Base-by-base conservation (phyloP, 306 rosid genomes). In the Rosa chinensis region DNA sequence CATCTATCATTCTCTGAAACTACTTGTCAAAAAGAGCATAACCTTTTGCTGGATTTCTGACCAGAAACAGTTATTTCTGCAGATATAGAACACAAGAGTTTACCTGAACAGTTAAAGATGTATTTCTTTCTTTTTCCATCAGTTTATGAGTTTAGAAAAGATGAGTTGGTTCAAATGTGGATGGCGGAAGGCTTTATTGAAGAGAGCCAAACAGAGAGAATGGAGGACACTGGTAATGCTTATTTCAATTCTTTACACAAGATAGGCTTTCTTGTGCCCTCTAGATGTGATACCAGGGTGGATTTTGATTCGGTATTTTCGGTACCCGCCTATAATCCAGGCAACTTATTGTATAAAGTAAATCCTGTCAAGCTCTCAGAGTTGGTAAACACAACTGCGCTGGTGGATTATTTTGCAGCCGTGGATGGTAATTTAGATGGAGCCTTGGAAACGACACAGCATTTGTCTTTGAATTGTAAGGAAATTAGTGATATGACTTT, bases 131-230 rank as follows among this genome's bases (percentile, higher is more conserved):
- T 81, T 6, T 81, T 81, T 59, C 80, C 79, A 32, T 48, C 28
- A 2, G 37, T 44, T 61, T 56, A 70, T n/a, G 80, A 67, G 17
- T 75, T 81, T 28, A 25, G 72, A 73, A 68, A 11, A 35, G 66
- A 35, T 56, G 80, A 75, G 45, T 12, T 81, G 64, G 55, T 81
- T 35, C 28, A 45, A 9, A 23, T 81, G 2, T 81, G 84, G 80
- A 28, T 69, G 0, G 84, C 84, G 9, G 72, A 75, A 37, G 84
- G 80, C 17, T 68, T 55, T 44, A 6, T 62, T 4, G 1, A 9
- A 6, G 62, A 70, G 18, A 43, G 16, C 8, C 6, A 8, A 10
- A 5, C 2, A 2, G 3, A 40, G 66, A 37, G 37, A 13, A 20
- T 20, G 56, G 63, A 79, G 21, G 64, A 47, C 32, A 5, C 2